Evolutionary conservation across 139 green algal genomes (phyloP).

Genomic region (Nannochloris sp.): DNA sequence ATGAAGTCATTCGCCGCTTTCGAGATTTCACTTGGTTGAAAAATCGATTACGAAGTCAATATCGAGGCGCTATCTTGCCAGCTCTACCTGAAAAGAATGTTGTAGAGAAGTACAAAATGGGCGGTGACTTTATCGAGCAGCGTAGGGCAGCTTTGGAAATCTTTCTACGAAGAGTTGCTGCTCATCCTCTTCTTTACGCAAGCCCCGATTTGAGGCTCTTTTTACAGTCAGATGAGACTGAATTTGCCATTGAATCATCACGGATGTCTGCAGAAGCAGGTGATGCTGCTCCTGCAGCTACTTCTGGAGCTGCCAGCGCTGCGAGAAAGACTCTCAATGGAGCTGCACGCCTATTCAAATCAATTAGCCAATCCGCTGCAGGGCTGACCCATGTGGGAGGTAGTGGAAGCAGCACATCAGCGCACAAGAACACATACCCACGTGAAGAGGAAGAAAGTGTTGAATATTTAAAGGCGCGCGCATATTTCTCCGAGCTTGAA

Average conservation of each 20-base stretch:
- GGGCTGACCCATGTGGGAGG: not conserved
- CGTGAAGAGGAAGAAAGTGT: not conserved
- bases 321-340: slow-evolving; percentile 13
- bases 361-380: slow-evolving; percentile 1
- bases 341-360: slow-evolving; percentile 8
- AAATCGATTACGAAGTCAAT: slow-evolving; percentile 61
- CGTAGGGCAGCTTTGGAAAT: slow-evolving; percentile 67
- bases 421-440: too few relatives aligned
- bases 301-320: not conserved
- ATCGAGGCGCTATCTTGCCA: slow-evolving; percentile 80
- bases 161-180: slow-evolving; percentile 70
- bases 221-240: slow-evolving; percentile 74
- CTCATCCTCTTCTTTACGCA: slow-evolving; percentile 64
- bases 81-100: slow-evolving; percentile 86
- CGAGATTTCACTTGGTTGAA: slow-evolving; percentile 87
- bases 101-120: slow-evolving; percentile 88
- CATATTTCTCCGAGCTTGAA: slow-evolving; percentile 81
- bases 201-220: slow-evolving; percentile 69
- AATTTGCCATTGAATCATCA: slow-evolving; percentile 68
- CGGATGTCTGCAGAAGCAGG: not conserved
- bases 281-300: not conserved
- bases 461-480: slow-evolving; percentile 12
- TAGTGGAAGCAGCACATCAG: too few relatives aligned
- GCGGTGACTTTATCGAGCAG: slow-evolving; percentile 84
- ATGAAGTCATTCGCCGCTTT: slow-evolving; percentile 83